Evolutionary conservation across 148 eudicot genomes (phyloP), one percentile per base, ranked within the genome.

Genomic region (Fagopyrum homotropicum): DNA sequence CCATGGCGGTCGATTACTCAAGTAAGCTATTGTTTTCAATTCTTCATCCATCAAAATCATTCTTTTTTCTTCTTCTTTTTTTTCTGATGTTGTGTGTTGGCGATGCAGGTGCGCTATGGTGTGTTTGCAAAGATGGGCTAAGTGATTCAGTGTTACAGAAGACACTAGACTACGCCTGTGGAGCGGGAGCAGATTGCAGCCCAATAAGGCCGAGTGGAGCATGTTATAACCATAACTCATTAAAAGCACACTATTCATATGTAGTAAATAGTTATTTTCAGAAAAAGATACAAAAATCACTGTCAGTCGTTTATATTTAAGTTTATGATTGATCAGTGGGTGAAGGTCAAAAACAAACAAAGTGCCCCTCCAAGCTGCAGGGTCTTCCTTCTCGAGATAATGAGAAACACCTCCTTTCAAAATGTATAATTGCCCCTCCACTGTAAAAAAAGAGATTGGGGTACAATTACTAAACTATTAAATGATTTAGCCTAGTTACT

Each of bases 321-420:
- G 26, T 22, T 22, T 22, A 22, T 22, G 26, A 22, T 22, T 22
- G 26, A 22, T 22, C 26, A 22, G 26, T 22, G 26, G 26, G 26
- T 22, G 26, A 22, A 22, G 26, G 79, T 94, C 98, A 77, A 94
- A 94, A 40, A 94, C 97, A 74, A 91, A 94, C 48, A 94, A 86
- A 80, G 91, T 92, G 66, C 98, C 98, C 83, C 26, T 78, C 98
- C 98, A 94, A 72, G 86, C 85, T 59, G 74, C 82, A 14, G 93
- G 81, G 76, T 92, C 98, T 85, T 94, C 97, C 57, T 75, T 85
- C 86, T 87, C 74, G 44, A 94, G 93, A 73, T 94, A 94, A 78
- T 94, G 87, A 81, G 97, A 90, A 80, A 90, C 83, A 48, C 98
- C 98, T 52, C 98, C 98, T 74, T 85, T 83, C 83, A 94, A 84